phyloP scores from a whole-genome alignment of 106 monocot genomes.

The Agapanthus africanus region DNA sequence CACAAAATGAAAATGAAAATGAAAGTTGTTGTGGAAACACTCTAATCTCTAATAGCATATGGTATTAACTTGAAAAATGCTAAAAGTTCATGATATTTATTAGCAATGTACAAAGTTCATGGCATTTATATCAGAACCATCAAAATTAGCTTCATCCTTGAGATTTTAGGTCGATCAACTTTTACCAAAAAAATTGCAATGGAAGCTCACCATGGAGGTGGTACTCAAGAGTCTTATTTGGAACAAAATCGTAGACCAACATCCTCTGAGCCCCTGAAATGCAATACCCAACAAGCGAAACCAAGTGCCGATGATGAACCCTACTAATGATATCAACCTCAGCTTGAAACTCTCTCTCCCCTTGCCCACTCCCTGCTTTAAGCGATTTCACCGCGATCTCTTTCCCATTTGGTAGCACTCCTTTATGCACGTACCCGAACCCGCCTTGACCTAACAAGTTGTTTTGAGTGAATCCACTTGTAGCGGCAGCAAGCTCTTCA shows the following conservation, averaged over 20 bases:
- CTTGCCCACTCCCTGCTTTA: constrained; percentile 79
- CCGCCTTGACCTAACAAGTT: constrained; percentile 91
- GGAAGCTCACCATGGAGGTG: constrained; percentile 75
- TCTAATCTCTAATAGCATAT: too few species aligned
- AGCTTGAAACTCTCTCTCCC: constrained; percentile 93
- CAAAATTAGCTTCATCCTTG: too few species aligned
- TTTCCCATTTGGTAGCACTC: constrained; percentile 70
- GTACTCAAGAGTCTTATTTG: constrained; percentile 79
- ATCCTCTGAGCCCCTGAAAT: constrained; percentile 67
- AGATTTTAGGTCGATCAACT: too few species aligned
- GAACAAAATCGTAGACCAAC: constrained; percentile 87
- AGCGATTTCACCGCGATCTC: constrained; percentile 82
- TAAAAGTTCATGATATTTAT: too few species aligned
- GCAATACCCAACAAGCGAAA: constrained; percentile 84
- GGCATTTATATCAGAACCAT: too few species aligned
- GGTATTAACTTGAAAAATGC: too few species aligned
- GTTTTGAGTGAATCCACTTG: constrained; percentile 45
- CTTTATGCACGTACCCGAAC: constrained; percentile 93
- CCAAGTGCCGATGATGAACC: constrained; percentile 87
- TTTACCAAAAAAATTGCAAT: too few species aligned
- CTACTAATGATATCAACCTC: constrained; percentile 95
- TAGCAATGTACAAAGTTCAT: too few species aligned
- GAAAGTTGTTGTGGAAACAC: too few species aligned
- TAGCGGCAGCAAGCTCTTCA: constrained; percentile 77
- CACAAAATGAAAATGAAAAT: too few species aligned